phyloP scores from a whole-genome alignment of 257 asterid genomes.

The Solanum sitiens region DNA sequence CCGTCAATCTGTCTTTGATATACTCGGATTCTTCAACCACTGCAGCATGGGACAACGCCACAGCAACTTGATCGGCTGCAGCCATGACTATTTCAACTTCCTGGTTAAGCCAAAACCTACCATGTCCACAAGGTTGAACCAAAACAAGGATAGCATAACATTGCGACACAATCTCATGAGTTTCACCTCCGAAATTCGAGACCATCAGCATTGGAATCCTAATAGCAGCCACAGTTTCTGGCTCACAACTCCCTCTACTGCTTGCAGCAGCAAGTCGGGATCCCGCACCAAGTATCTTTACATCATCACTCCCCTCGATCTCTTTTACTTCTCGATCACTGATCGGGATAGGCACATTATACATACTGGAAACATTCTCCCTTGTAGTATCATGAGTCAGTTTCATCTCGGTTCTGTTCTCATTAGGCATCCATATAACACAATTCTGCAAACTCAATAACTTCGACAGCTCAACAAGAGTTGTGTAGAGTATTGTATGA shows the following conservation, averaged over 20 bases:
- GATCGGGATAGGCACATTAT: slow-evolving; percentile 25
- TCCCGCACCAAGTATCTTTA: slow-evolving; percentile 45
- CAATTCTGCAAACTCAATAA: slow-evolving; percentile 66
- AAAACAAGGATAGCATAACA: slow-evolving; percentile 84
- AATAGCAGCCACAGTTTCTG: slow-evolving; percentile 81
- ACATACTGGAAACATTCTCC: slow-evolving; percentile 22
- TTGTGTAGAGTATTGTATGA: slow-evolving; percentile 71
- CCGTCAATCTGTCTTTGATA: slow-evolving; percentile 64
- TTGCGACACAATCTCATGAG: slow-evolving; percentile 74
- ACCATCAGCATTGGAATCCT: slow-evolving; percentile 94
- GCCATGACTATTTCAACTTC: slow-evolving; percentile 78
- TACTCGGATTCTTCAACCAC: slow-evolving; percentile 83
- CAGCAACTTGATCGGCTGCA: slow-evolving; percentile 93
- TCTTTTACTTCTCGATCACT: slow-evolving; percentile 55
- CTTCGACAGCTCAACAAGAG: slow-evolving; percentile 83
- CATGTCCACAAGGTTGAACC: slow-evolving; percentile 60
- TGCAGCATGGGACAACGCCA: slow-evolving; percentile 94
- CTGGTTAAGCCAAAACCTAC: slow-evolving; percentile 57
- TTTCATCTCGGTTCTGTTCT: slow-evolving; percentile 53
- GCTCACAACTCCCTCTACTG: slow-evolving; percentile 39
- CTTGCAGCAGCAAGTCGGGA: slow-evolving; percentile 78
- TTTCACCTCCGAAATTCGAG: slow-evolving; percentile 76
- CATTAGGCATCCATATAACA: slow-evolving; percentile 91
- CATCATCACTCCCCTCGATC: slow-evolving; percentile 49
- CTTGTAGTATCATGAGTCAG: slow-evolving; percentile 55